Evolutionary conservation across 768 basidiomycete species (phyloP), one percentile per base, ranked within the genome.

Genomic region (Tylopilus plumbeoviolaceoides): DNA sequence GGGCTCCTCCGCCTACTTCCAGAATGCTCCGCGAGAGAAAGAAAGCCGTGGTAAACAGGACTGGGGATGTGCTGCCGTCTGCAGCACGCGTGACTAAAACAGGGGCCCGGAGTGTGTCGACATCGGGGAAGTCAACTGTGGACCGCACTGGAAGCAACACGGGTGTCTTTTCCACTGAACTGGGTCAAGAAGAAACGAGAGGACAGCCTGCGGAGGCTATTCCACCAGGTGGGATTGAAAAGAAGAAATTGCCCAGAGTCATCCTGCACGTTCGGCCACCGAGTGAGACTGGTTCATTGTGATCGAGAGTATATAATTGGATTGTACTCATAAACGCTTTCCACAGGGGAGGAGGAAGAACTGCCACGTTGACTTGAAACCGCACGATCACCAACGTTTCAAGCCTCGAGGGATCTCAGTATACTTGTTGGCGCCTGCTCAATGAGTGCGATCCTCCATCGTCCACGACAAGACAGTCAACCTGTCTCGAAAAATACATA

Each of bases 1-100:
- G 63, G 44, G 55, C 66, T 3, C 23, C 23, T 0, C 70, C 75
- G 1, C 67, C 73, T 3, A 72, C 73, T 8, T 72, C 75, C 12
- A 75, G 73, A 69, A 75, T 73, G 0, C 67, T 87, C 9, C 78
- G 85, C 14, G 78, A 78, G 44, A 70, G 74, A 11, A 79, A 75
- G 55, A 75, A 68, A 46, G 55, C 53, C 1, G 9, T 10, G 4
- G 8, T 56, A 0, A 48, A 49, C 1, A 12, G 12, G 7, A 49
- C 41, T 2, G 6, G 30, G 1, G 44, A 21, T 10, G 31, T 21
- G 4, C 28, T 28, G 1, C 55, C 55, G 9, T 39, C 51, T 1
- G 1, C 41, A 0, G 38, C 14, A 7, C 50, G 30, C 23, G 6
- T 35, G 0, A 5, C 35, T 6, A 58, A 53, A 48, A 43, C 6